Evolutionary conservation across 176 grass and related monocot species (phyloP).

Genomic region (Carex cristatella): DNA sequence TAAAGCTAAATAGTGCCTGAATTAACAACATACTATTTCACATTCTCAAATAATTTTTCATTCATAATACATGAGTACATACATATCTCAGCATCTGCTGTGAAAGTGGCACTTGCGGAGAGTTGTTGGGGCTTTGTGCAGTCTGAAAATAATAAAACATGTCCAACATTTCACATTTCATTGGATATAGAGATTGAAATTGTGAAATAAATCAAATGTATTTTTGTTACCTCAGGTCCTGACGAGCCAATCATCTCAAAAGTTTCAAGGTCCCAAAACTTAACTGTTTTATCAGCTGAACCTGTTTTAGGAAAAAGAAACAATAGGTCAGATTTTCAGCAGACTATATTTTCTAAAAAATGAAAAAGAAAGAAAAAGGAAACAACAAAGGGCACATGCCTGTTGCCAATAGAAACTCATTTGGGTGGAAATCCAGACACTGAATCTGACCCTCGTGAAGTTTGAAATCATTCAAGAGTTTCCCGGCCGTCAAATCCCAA

Average conservation of each 20-base stretch:
- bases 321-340: conserved; percentile 16
- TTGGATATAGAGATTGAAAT: neutral
- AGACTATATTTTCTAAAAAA: neutral
- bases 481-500: conserved; percentile 95
- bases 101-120: conserved; percentile 20
- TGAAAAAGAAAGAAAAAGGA: neutral
- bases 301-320: conserved; percentile 39
- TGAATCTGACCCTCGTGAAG: conserved; percentile 77
- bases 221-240: conserved; percentile 61
- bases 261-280: conserved; percentile 97
- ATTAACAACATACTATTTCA: conserved; percentile 19
- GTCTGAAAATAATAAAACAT: conserved; percentile 18
- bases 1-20: conserved; percentile 21
- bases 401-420: conserved; percentile 83
- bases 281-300: conserved; percentile 79
- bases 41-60: conserved; percentile 2
- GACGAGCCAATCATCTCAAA: conserved; percentile 90
- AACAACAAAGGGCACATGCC: conserved; percentile 36
- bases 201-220: conserved; percentile 24
- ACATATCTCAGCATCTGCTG: conserved; percentile 30
- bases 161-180: neutral
- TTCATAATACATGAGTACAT: conserved; percentile 22
- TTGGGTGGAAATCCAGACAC: conserved; percentile 85
- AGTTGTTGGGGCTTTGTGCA: conserved; percentile 11
- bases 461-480: conserved; percentile 75